Evolutionary conservation across 2,329 filamentous ascomycete species (phyloP), one percentile per base, ranked within the genome.

Genomic region (Xylaria polymorpha): DNA sequence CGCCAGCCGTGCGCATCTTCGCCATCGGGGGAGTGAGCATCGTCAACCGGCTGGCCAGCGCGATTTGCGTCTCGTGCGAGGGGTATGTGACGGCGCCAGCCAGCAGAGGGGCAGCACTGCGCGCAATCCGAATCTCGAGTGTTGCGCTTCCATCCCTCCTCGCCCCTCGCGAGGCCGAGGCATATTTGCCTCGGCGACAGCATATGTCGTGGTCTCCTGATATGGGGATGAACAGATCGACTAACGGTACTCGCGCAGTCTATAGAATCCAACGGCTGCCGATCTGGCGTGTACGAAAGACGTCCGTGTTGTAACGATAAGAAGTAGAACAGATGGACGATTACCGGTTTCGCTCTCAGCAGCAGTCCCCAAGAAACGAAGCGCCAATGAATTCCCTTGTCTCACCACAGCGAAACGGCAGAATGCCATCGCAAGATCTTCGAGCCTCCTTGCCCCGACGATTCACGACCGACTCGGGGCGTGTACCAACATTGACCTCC

Each of bases 381-480:
- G 83, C 88, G 76, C 85, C 90, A 73, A 92, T 94, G 83, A 89
- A 91, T 78, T 88, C 90, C 74, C 89, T 94, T 81, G 90, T 91
- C 77, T 91, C 92, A 77, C 90, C 92, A 77, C 88, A 89, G 75
- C 90, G 92, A 79, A 91, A 91, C 80, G 87, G 88, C 78, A 85
- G 84, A 77, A 85, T 90, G 80, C 85, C 84, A 72, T 80, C 87
- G 72, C 87, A 89, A 80, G 93, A 97, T 78, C 87, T 88, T 73
- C 90, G 94, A 81, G 88, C 89, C 72, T 90, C 90, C 75, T 86
- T 98, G 79, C 93, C 94, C 81, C 91, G 95, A 78, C 92, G 95
- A 79, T 98, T 98, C 83, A 98, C 95, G 72, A 96, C 94, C 67
- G 97, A 97, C 83, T 90, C 93, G 83, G 87, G 93, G 82, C 87